phyloP scores from a whole-genome alignment of 352 stramenopile species.

The Phytophthora sansomeana region DNA sequence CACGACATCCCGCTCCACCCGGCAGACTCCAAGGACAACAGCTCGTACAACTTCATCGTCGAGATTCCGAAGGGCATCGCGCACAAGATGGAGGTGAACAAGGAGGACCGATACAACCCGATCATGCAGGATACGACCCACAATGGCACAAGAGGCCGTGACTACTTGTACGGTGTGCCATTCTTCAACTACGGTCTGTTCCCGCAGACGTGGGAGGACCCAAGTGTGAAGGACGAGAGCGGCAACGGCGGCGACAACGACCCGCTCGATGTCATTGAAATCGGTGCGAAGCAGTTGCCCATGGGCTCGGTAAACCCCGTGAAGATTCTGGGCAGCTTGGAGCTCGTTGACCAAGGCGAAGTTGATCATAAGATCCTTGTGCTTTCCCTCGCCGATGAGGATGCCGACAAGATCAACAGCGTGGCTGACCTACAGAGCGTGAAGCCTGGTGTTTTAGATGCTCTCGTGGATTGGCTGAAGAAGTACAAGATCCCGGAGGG shows the following conservation, averaged over 20 bases:
- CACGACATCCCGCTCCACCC: slow-evolving; percentile 96
- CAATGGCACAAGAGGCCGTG: slow-evolving; percentile 92
- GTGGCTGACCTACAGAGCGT: slow-evolving; percentile 92
- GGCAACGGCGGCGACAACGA: slow-evolving; percentile 98
- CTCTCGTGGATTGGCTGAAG: slow-evolving; percentile 96
- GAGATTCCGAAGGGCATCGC: slow-evolving; percentile 98
- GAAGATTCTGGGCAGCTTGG: slow-evolving; percentile 97
- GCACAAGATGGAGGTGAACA: slow-evolving; percentile 99
- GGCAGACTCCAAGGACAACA: slow-evolving; percentile 43
- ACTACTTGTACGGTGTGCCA: slow-evolving; percentile 96
- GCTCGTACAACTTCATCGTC: slow-evolving; percentile 96
- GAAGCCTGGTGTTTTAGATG: slow-evolving; percentile 92
- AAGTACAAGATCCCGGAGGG: slow-evolving; percentile 99
- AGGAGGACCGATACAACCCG: slow-evolving; percentile 93
- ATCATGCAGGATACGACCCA: slow-evolving; percentile 99
- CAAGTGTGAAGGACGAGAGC: slow-evolving; percentile 77
- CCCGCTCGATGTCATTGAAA: slow-evolving; percentile 99
- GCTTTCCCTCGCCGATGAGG: slow-evolving; percentile 90
- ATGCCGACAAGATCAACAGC: slow-evolving; percentile 86
- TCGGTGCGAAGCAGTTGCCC: slow-evolving; percentile 90
- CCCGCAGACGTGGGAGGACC: slow-evolving; percentile 99
- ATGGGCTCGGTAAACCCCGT: slow-evolving; percentile 97
- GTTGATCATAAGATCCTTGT: slow-evolving; percentile 99
- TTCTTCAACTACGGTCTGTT: slow-evolving; percentile 99
- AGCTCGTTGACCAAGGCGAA: slow-evolving; percentile 98